Conservation (phyloP, 768 basidiomycete genomes). For the Cyclocybe aegerita region DNA sequence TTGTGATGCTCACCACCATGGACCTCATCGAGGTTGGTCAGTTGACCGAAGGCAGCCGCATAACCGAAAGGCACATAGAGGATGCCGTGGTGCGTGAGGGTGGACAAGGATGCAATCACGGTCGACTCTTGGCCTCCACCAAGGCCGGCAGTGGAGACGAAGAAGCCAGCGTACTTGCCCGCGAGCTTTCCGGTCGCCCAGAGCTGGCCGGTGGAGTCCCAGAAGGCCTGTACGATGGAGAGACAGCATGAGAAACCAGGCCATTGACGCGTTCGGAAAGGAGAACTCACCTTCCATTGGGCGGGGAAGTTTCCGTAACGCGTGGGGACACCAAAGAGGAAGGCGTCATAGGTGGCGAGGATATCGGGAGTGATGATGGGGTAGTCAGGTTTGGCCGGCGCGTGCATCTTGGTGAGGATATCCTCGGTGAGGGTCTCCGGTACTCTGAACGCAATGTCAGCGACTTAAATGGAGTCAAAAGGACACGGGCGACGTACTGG, state of each 20-base stretch:
- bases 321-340: slow-evolving; percentile 75
- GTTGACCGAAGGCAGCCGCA: slow-evolving; percentile 22
- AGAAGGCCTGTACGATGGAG: slow-evolving; percentile 55
- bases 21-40: slow-evolving; percentile 47
- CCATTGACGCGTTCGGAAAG: not conserved
- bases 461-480: not conserved
- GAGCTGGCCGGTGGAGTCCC: slow-evolving; percentile 70
- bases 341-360: slow-evolving; percentile 67
- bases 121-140: slow-evolving; percentile 74
- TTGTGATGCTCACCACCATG: slow-evolving; percentile 53
- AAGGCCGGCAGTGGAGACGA: slow-evolving; percentile 63
- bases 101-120: slow-evolving; percentile 43
- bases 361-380: slow-evolving; percentile 59
- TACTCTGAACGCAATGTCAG: slow-evolving; percentile 42
- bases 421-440: slow-evolving; percentile 77
- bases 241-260: not conserved
- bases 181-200: slow-evolving; percentile 57
- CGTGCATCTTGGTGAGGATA: slow-evolving; percentile 67
- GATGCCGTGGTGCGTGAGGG: slow-evolving; percentile 63
- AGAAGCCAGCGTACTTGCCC: slow-evolving; percentile 70
- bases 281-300: slow-evolving; percentile 66
- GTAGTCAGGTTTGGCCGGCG: slow-evolving; percentile 68
- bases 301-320: slow-evolving; percentile 81
- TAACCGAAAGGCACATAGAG: slow-evolving; percentile 39
- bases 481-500: slow-evolving; percentile 41